These are phyloP conservation scores for Malassezia sp. DNA, from an alignment of 1,284 basidiomycete species.

Conservation along the genomic window DNA sequence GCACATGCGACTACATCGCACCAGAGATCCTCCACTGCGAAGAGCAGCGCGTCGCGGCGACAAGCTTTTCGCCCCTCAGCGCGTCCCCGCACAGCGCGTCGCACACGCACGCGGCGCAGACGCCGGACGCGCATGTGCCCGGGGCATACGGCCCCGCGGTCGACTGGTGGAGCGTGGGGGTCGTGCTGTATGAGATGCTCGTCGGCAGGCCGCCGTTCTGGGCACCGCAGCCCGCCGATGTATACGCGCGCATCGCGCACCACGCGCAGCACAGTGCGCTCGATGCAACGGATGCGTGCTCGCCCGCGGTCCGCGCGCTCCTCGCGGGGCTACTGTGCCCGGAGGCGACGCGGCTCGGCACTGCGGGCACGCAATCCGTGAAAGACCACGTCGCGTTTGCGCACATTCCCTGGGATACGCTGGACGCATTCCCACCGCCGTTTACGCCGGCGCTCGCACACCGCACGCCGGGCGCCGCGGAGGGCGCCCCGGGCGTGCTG, in stretches of 20 bases:
- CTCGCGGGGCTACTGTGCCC: conserved; percentile 23
- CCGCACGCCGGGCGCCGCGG: not conserved
- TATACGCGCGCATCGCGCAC: conserved; percentile 37
- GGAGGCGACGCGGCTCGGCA: conserved; percentile 24
- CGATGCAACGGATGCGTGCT: conserved; percentile 19
- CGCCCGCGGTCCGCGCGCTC: conserved; percentile 17
- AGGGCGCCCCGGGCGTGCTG: conserved; percentile 16
- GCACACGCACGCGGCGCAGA: not conserved
- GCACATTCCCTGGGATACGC: conserved; percentile 30
- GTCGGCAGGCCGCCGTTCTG: conserved; percentile 40
- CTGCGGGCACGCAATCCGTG: conserved; percentile 22
- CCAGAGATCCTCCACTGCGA: conserved; percentile 41
- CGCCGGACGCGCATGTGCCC: conserved; percentile 16
- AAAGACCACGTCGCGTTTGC: conserved; percentile 25
- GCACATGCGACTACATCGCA: conserved; percentile 44
- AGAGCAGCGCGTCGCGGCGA: conserved; percentile 25
- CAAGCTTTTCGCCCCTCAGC: not conserved
- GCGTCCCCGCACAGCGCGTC: not conserved
- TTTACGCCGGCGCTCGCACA: conserved; percentile 22
- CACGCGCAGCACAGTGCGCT: conserved; percentile 25
- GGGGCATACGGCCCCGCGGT: conserved; percentile 42
- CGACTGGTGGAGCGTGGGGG: conserved; percentile 45
- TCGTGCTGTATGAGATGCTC: conserved; percentile 43
- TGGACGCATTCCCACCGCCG: conserved; percentile 24
- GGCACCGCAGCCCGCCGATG: conserved; percentile 32